Percentiles rank a stretch among this genome's conserved stretches.
These are phyloP conservation scores for Flaveria ramosissima DNA, from an alignment of 129 eudicot genomes.

Conservation along the genomic window DNA sequence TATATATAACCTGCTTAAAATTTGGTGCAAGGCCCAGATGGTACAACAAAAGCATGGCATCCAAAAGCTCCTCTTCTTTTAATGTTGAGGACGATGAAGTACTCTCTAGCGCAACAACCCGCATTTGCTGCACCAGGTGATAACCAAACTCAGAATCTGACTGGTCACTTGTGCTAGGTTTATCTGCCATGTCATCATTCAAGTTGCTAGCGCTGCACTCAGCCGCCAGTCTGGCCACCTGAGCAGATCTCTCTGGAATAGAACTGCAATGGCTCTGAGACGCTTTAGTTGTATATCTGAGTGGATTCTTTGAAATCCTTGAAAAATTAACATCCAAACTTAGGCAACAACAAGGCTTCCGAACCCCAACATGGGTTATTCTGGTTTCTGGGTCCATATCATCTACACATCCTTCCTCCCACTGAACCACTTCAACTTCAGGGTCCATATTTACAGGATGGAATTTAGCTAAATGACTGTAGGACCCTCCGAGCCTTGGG, in stretches of 20 bases:
- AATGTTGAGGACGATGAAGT: constrained; percentile 70
- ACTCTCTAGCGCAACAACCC: constrained; percentile 64
- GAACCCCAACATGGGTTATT: constrained; percentile 61
- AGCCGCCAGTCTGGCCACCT: constrained; percentile 52
- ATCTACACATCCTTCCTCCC: constrained; percentile 99
- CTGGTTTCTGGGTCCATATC: constrained; percentile 54
- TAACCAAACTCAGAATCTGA: constrained; percentile 75
- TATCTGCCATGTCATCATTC: constrained; percentile 87
- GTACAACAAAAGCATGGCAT: constrained; percentile 89
- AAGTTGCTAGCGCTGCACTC: constrained; percentile 80
- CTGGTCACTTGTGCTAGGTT: constrained; percentile 97
- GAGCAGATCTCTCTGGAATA: constrained; percentile 87
- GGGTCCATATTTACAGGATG: constrained; percentile 59
- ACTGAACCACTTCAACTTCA: constrained; percentile 75
- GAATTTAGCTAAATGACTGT: constrained; percentile 58
- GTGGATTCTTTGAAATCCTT: constrained; percentile 49
- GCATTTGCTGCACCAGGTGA: constrained; percentile 65
- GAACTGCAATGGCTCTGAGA: constrained; percentile 73
- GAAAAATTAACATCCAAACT: constrained; percentile 67
- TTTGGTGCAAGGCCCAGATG: constrained; percentile 95
- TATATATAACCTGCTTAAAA: constrained; percentile 73
- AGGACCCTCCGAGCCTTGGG: constrained; percentile 90
- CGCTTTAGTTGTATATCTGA: constrained; percentile 59
- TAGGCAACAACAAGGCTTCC: constrained; percentile 93
- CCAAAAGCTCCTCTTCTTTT: constrained; percentile 94